phyloP scores from a whole-genome alignment of 2,329 filamentous ascomycete genomes.

The Westerdykella sp. region DNA sequence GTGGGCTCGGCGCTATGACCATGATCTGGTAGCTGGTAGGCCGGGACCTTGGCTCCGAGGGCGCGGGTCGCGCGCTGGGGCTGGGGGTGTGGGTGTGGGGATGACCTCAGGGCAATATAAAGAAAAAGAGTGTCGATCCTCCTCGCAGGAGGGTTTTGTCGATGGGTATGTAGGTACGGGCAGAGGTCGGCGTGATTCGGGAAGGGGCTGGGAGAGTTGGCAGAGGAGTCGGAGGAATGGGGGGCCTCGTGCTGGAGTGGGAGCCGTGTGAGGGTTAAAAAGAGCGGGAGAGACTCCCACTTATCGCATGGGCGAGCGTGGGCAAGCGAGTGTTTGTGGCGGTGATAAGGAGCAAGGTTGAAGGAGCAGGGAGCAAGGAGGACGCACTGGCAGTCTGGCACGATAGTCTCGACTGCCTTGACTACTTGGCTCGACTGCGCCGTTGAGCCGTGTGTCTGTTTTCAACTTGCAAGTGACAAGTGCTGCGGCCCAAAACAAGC shows the following conservation, averaged over 20 bases:
- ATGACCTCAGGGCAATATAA: constrained; percentile 9
- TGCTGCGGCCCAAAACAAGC: too few species aligned
- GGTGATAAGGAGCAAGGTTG: constrained; percentile 7
- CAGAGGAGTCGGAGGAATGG: constrained; percentile 3
- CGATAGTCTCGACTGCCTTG: too few species aligned
- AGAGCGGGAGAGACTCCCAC: constrained; percentile 5
- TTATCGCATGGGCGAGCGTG: constrained; percentile 23
- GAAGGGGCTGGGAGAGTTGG: too few species aligned
- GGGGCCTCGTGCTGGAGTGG: too few species aligned
- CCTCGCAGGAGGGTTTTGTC: neutral
- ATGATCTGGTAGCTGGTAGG: constrained; percentile 27
- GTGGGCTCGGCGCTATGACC: constrained; percentile 25
- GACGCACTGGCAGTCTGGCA: too few species aligned
- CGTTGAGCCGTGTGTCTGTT: too few species aligned
- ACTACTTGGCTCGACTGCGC: too few species aligned
- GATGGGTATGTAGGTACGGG: neutral
- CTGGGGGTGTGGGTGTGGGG: constrained; percentile 8
- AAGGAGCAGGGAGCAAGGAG: too few species aligned
- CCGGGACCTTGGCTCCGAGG: constrained; percentile 24
- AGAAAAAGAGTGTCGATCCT: constrained; percentile 3
- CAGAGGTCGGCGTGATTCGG: too few species aligned
- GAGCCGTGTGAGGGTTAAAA: neutral
- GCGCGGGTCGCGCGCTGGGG: constrained; percentile 9
- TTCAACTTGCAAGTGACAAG: too few species aligned
- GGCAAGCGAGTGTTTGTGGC: constrained; percentile 12